Evolutionary conservation across 768 basidiomycete species (phyloP), one percentile per base, ranked within the genome.

Genomic region (Rhizopogon sp.): DNA sequence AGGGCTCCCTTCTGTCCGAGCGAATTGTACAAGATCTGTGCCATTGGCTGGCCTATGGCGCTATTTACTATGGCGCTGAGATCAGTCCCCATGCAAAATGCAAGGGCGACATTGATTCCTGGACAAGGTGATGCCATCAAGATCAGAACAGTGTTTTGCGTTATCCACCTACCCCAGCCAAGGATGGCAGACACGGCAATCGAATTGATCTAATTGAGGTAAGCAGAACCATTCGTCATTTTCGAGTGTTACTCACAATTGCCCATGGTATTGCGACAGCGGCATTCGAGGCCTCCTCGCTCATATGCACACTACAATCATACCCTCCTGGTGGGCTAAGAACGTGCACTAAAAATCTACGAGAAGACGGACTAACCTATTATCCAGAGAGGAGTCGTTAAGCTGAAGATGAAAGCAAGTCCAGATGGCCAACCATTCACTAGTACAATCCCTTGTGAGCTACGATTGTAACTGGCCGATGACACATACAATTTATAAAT

Each of bases 271-370:
- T 83, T 20, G 84, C 85, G 0, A 72, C 73, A 16, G 80, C 78
- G 0, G 87, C 87, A 60, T 90, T 90, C 0, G 78, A 75, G 1
- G 83, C 84, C 64, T 87, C 86, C 62, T 87, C 86, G 52, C 82
- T 84, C 55, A 88, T 85, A 59, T 87, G 85, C 0, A 87, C 80
- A 45, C 74, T 76, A 0, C 78, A 77, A 62, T 87, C 84, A 59
- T 73, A 75, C 10, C 54, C 59, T 29, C 62, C 64, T 66, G 33
- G 45, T 76, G 77, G 77, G 61, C 86, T 82, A 60, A 1, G 11
- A 45, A 45, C 9, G 9, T 9, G 43, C 29, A 10, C n/a, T n/a
- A 28, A 45, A 14, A 10, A 43, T n/a, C 11, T 8, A 37, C 7
- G 1, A 50, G 16, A 29, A 10, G 16, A 29, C n/a, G 13, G 7